Evolutionary conservation across 1,139 yeast species (phyloP).

Genomic region (Taphrina pruni): DNA sequence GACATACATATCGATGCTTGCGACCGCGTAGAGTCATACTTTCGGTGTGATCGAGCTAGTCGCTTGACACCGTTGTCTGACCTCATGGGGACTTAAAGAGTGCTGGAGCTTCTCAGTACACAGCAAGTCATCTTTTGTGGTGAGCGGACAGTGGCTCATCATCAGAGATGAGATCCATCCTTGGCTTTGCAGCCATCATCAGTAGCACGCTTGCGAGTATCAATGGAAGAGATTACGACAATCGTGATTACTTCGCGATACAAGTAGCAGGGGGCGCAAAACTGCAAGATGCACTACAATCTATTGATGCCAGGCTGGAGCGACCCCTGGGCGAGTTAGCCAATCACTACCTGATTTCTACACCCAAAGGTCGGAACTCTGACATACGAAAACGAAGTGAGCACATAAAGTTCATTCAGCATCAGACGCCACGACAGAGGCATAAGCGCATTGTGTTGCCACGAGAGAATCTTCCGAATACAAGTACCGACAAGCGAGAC

Average conservation of each 20-base stretch:
- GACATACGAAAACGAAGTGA: conserved; percentile 7
- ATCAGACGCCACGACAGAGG: conserved; percentile 28
- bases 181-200: background rate
- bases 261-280: conserved; percentile 21
- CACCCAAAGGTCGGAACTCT: conserved; percentile 39
- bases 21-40: too few relatives aligned
- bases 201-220: background rate
- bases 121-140: too few relatives aligned
- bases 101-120: too few relatives aligned
- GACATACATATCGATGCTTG: too few relatives aligned
- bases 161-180: background rate
- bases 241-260: conserved; percentile 30
- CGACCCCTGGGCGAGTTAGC: conserved; percentile 50
- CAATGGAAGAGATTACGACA: conserved; percentile 28
- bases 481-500: conserved; percentile 46
- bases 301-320: conserved; percentile 50
- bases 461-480: conserved; percentile 26
- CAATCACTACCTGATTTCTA: conserved; percentile 52
- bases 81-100: too few relatives aligned
- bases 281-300: conserved; percentile 39
- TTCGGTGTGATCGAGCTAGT: too few relatives aligned
- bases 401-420: conserved; percentile 7
- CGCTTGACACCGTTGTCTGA: too few relatives aligned
- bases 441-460: conserved; percentile 19
- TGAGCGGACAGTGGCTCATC: background rate